phyloP scores from a whole-genome alignment of 306 rosid genomes.

The Sindora glabra region DNA sequence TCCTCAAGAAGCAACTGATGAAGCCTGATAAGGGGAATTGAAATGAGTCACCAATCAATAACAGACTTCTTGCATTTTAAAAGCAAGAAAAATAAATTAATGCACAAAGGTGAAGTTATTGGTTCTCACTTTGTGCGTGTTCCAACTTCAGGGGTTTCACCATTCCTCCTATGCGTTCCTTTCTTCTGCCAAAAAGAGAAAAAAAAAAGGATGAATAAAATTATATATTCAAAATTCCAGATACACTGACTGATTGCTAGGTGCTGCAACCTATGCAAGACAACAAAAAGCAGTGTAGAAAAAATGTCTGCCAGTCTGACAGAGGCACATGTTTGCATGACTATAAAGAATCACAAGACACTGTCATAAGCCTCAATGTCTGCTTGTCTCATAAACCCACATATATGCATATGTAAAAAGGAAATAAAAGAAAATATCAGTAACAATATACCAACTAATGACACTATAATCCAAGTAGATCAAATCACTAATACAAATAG shows the following conservation, averaged over 20 bases:
- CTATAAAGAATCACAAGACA: too few relatives aligned
- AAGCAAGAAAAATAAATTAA: constrained; percentile 12
- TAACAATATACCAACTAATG: constrained; percentile 13
- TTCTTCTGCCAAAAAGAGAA: constrained; percentile 61
- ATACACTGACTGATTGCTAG: not conserved
- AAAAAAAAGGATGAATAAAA: constrained; percentile 16
- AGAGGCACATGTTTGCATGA: not conserved
- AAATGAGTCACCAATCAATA: constrained; percentile 20
- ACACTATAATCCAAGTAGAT: not conserved
- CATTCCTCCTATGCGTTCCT: constrained; percentile 57
- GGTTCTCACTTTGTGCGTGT: constrained; percentile 79
- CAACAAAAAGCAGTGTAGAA: constrained; percentile 13
- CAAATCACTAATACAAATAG: not conserved
- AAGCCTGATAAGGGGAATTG: constrained; percentile 43
- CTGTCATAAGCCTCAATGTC: too few relatives aligned
- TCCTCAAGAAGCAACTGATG: constrained; percentile 86
- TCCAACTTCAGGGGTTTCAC: constrained; percentile 56
- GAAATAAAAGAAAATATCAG: not conserved
- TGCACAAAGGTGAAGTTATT: constrained; percentile 31
- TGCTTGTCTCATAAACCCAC: not conserved
- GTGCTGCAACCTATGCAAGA: not conserved
- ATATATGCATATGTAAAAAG: not conserved
- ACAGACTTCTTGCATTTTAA: constrained; percentile 1
- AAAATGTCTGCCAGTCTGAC: constrained; percentile 12
- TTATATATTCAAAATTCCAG: too few relatives aligned